phyloP scores from a whole-genome alignment of 306 rosid genomes.

The Urtica urens region DNA sequence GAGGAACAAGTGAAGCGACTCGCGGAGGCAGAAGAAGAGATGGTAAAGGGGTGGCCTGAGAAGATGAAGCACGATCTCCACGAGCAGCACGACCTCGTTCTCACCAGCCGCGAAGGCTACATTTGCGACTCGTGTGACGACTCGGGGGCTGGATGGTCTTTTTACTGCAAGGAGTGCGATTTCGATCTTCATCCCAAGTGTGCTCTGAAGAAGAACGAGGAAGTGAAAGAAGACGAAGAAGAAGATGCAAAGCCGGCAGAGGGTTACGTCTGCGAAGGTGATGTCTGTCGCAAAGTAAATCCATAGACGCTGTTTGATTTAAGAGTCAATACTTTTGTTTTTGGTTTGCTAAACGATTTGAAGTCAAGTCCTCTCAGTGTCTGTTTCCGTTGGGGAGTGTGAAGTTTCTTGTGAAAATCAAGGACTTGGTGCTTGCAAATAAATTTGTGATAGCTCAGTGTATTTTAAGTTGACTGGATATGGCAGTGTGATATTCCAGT shows the following conservation, averaged over 20 bases:
- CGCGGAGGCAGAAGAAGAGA: conserved; percentile 17
- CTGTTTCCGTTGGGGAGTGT: too few relatives aligned
- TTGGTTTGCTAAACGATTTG: too few relatives aligned
- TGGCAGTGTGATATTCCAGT: too few relatives aligned
- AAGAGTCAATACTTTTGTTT: too few relatives aligned
- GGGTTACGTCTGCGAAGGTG: conserved; percentile 28
- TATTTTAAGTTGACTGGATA: too few relatives aligned
- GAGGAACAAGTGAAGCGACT: conserved; percentile 25
- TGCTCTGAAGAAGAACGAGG: conserved; percentile 22
- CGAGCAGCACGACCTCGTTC: conserved; percentile 20
- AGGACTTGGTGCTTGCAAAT: too few relatives aligned
- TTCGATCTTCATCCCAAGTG: conserved; percentile 41
- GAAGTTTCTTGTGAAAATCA: too few relatives aligned
- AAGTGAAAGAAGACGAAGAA: conserved; percentile 7
- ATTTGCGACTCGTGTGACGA: conserved; percentile 22
- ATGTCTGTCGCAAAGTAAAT: conserved; percentile 27
- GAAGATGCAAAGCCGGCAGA: conserved; percentile 14
- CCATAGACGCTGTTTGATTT: too few relatives aligned
- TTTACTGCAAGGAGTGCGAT: conserved; percentile 26
- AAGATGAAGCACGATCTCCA: conserved; percentile 31
- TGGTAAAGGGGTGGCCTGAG: conserved; percentile 32
- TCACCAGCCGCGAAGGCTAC: conserved; percentile 1
- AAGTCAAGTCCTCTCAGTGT: too few relatives aligned
- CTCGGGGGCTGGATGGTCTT: conserved; percentile 25
- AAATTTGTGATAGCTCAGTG: too few relatives aligned